phyloP scores from a whole-genome alignment of 2,329 filamentous ascomycete species.

The Ceratocystis lukuohia region DNA sequence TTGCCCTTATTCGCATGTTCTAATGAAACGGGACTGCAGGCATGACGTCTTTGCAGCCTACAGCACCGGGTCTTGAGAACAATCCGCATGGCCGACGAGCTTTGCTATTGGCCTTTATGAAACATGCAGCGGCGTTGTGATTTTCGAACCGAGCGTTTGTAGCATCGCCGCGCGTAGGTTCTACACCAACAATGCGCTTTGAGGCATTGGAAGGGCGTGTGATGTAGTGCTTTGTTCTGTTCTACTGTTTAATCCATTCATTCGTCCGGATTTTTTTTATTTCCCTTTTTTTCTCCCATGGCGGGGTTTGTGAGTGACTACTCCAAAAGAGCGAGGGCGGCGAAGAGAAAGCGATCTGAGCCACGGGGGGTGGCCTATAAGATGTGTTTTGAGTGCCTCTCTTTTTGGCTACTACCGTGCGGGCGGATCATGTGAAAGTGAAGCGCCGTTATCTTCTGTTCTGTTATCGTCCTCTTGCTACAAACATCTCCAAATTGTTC shows the following conservation, averaged over 20 bases:
- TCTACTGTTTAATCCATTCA: no score
- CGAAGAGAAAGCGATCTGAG: not conserved
- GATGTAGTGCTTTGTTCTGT: not conserved
- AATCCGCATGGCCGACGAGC: not conserved
- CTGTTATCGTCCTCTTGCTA: not conserved
- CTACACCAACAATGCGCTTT: not conserved
- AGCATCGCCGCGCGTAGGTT: not conserved
- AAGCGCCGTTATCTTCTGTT: not conserved
- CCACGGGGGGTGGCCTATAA: not conserved
- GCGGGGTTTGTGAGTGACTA: not conserved
- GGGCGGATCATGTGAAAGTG: not conserved
- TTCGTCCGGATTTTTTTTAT: not conserved
- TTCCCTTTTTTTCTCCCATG: not conserved
- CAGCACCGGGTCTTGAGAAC: not conserved
- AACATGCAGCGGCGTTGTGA: not conserved
- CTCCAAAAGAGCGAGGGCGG: not conserved
- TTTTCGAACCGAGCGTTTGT: not conserved
- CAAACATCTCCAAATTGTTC: not conserved
- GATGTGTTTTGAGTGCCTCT: not conserved
- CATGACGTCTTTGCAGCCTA: not conserved
- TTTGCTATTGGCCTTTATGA: not conserved
- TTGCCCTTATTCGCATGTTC: no score
- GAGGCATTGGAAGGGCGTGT: not conserved
- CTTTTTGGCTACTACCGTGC: not conserved
- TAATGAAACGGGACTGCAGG: not conserved